Evolutionary conservation across 2,329 filamentous ascomycete species (phyloP), one percentile per base, ranked within the genome.

Genomic region (Hypoxylon sp.): DNA sequence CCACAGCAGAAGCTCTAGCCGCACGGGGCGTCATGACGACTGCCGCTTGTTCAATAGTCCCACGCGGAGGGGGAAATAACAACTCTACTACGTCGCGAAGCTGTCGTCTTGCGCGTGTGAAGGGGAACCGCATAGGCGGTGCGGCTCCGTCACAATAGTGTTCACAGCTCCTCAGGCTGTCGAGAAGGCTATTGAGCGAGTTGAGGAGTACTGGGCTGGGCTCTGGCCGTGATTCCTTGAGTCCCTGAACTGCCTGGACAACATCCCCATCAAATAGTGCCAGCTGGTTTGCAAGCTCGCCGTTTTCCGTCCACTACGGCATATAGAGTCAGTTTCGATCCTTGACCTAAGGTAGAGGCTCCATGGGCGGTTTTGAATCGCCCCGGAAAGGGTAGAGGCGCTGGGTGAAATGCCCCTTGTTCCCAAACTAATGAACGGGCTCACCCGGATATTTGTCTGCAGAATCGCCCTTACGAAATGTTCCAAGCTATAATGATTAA

Each of bases 171-270:
- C 60, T 30, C 1, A 79, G 30, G 8, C 67, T 65, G 3, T 47
- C 22, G 7, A 71, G 48, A 0, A 79, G 65, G 0, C 53, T 49
- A 1, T 56, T 26, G 0, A 76, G 68, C 0, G 56, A 30, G 1
- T 30, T 32, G 24, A 72, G 49, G 1, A 78, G 69, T 0, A 65
- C 56, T 7, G 62, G 34, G 1, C 47, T 65, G 1, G 64, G 47
- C 1, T 68, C 53, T 2, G 72, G 70, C 2, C 61, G 66, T 1
- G 68, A 68, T 47, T 79, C 77, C 47, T 78, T 79, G 17, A 79
- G 65, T 1, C 77, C 75, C 48, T 79, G 75, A 17, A 78, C 68
- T 6, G 76, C 74, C 55, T 79, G 77, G 3, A 79, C 74, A 28
- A 78, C 71, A 50, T 79, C 77, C 24, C 76, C 76, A 43, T 71